A percentile compares a stretch with the other conserved stretches of the same genome.
phyloP scores from a whole-genome alignment of 768 basidiomycete species.

The Russula ochroleuca region DNA sequence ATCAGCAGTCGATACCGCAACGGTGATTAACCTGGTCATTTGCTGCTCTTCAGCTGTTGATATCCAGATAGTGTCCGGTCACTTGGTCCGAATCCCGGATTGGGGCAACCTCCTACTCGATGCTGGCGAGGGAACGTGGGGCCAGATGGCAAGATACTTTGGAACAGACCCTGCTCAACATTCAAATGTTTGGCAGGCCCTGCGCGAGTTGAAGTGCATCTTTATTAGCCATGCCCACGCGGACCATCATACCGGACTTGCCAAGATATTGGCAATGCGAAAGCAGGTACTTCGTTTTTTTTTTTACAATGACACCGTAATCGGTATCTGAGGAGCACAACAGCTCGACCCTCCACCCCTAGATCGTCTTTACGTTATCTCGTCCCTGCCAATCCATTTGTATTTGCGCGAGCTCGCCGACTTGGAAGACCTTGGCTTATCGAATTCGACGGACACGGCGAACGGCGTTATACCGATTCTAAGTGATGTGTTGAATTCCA shows the following conservation, averaged over 20 bases:
- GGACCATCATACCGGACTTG: constrained; percentile 86
- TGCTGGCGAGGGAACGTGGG: constrained; percentile 88
- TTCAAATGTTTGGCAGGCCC: constrained; percentile 49
- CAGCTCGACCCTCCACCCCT: constrained; percentile 62
- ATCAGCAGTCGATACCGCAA: constrained; percentile 84
- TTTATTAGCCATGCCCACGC: constrained; percentile 89
- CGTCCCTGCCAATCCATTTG: constrained; percentile 49
- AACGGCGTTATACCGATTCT: constrained; percentile 51
- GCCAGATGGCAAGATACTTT: constrained; percentile 77
- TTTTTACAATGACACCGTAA: neutral
- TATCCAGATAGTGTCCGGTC: constrained; percentile 58
- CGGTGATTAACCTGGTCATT: constrained; percentile 43
- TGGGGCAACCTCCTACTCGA: constrained; percentile 80
- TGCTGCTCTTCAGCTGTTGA: neutral
- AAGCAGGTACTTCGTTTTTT: constrained; percentile 48
- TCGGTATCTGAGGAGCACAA: constrained; percentile 7
- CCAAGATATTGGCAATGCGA: constrained; percentile 68
- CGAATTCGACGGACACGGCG: constrained; percentile 37
- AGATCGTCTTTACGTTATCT: constrained; percentile 68
- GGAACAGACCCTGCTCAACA: constrained; percentile 44
- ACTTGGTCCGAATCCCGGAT: constrained; percentile 68
- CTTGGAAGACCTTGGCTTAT: constrained; percentile 67
- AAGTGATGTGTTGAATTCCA: constrained; percentile 19
- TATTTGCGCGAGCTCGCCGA: constrained; percentile 72
- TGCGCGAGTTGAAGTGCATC: constrained; percentile 71